phyloP scores from a whole-genome alignment of 2,329 filamentous ascomycete genomes.

The Chaetomium olivaceum region DNA sequence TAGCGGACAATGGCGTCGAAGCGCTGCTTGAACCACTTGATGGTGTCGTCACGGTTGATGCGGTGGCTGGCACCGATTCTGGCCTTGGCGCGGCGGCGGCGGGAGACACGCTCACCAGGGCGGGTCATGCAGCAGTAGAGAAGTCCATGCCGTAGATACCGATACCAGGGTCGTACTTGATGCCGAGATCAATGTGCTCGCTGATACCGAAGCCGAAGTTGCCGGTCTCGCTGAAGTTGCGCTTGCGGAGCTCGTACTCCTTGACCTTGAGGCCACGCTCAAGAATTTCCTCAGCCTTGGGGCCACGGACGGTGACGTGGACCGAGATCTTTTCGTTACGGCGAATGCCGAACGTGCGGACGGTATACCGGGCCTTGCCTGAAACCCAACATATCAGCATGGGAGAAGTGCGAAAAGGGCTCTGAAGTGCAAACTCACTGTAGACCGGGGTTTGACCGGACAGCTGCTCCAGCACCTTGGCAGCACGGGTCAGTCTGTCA shows the following conservation, averaged over 20 bases:
- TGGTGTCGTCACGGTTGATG: conserved; percentile 91
- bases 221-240: conserved; percentile 99
- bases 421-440: conserved; percentile 63
- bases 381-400: conserved; percentile 24
- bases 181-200: conserved; percentile 99
- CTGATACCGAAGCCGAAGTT: conserved; percentile 99
- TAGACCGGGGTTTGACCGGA: conserved; percentile 99
- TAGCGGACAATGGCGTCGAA: conserved; percentile 99
- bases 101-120: conserved; percentile 95
- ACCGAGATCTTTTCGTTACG: conserved; percentile 99
- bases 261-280: conserved; percentile 99
- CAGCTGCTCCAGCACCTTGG: conserved; percentile 99
- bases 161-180: conserved; percentile 99
- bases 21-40: conserved; percentile 91
- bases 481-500: conserved; percentile 99
- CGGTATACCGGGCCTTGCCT: conserved; percentile 99
- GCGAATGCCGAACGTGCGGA: conserved; percentile 99
- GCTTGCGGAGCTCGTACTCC: conserved; percentile 99
- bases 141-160: conserved; percentile 99
- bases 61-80: conserved; percentile 84
- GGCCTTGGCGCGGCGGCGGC: conserved; percentile 87
- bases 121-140: conserved; percentile 99
- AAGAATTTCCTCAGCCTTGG: conserved; percentile 97
- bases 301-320: conserved; percentile 98
- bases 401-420: neutral